Conservation (phyloP, 2,329 filamentous ascomycete species). For the Ceratocystis papillata region DNA sequence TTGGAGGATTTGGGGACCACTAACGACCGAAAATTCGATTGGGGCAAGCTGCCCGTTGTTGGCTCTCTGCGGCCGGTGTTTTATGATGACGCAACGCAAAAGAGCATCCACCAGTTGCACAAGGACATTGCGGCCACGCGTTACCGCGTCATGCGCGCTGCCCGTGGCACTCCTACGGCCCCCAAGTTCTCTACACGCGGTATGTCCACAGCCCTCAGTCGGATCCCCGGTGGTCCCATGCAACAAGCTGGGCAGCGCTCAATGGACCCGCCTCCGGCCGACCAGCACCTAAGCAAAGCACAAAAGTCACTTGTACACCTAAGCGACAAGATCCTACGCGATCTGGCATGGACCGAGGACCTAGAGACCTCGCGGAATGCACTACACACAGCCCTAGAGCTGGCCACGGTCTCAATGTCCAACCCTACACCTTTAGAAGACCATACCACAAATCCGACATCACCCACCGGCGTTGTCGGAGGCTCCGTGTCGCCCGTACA, state of each 20-base stretch:
- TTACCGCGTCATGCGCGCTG: slow-evolving; percentile 17
- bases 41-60: slow-evolving; percentile 16
- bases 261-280: slow-evolving; percentile 16
- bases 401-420: background rate
- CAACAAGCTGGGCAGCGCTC: background rate
- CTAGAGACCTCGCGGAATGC: slow-evolving; percentile 1
- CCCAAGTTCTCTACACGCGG: slow-evolving; percentile 11
- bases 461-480: background rate
- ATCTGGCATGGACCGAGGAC: slow-evolving; percentile 18
- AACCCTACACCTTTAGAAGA: background rate
- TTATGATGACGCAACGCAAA: slow-evolving; percentile 15
- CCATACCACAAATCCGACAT: too few relatives aligned
- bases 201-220: background rate
- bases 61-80: slow-evolving; percentile 17
- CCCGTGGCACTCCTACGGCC: slow-evolving; percentile 8
- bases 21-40: slow-evolving; percentile 21
- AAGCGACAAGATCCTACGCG: slow-evolving; percentile 20
- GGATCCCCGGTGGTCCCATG: slow-evolving; percentile 8
- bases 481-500: background rate
- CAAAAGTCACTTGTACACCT: slow-evolving; percentile 18
- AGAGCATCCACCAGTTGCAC: slow-evolving; percentile 15
- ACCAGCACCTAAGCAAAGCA: slow-evolving; percentile 22
- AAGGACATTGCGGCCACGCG: slow-evolving; percentile 17
- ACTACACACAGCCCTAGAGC: background rate
- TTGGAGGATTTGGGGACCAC: slow-evolving; percentile 15